Evolutionary conservation across 2,329 filamentous ascomycete species (phyloP).

Genomic region (Nemania abortiva): DNA sequence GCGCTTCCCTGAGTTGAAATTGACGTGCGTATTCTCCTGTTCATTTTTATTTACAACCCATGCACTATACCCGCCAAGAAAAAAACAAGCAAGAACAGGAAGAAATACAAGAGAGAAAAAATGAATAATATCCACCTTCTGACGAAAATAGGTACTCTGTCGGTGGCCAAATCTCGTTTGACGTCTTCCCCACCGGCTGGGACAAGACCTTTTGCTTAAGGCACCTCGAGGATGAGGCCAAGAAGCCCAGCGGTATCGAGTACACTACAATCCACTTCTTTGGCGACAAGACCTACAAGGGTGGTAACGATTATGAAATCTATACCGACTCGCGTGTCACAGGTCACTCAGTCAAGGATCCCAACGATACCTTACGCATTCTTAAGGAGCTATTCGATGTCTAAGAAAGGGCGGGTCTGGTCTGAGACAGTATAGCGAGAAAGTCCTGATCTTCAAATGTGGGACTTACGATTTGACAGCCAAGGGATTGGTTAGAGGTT

Average conservation of each 20-base stretch:
- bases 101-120: not conserved
- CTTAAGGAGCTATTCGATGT: conserved; percentile 85
- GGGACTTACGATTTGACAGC: not conserved
- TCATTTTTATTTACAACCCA: too few species aligned
- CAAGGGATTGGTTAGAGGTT: not conserved
- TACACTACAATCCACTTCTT: conserved; percentile 98
- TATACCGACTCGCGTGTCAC: conserved; percentile 83
- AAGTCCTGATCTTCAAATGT: not conserved
- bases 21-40: conserved; percentile 76
- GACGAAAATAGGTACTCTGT: conserved; percentile 78
- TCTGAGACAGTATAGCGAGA: not conserved
- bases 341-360: conserved; percentile 84
- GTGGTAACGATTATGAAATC: conserved; percentile 97
- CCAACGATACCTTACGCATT: conserved; percentile 83
- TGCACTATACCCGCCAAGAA: not conserved
- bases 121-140: not conserved
- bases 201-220: conserved; percentile 97
- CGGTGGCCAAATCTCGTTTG: conserved; percentile 97
- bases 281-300: conserved; percentile 91
- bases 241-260: conserved; percentile 74
- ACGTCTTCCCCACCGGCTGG: conserved; percentile 97
- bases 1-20: conserved; percentile 83
- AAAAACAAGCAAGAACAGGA: not conserved
- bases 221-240: conserved; percentile 85
- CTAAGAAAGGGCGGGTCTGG: conserved; percentile 51